Evolutionary conservation across 208 protist genomes (phyloP), one percentile per base, ranked within the genome.

Genomic region (Trypanosoma scelopori): DNA sequence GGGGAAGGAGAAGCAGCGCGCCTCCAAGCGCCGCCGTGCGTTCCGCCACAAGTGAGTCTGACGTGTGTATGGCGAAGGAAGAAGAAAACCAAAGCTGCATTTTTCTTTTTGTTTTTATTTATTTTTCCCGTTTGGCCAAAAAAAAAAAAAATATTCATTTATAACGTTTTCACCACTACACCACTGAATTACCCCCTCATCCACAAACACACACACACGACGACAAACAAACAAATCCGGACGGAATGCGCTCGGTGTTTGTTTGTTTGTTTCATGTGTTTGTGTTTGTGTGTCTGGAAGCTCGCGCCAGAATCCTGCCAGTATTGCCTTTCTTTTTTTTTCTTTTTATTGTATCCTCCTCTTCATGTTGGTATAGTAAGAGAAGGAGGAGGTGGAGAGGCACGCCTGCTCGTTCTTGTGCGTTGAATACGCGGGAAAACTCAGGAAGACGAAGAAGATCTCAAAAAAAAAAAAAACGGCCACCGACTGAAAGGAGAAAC

Each of bases 1-100:
- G 91, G n/a, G n/a, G n/a, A 91, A 91, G 84, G 98, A 99, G 89
- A 87, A 79, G 64, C 95, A 91, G 45, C 94, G 97, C 76, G 95
- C 96, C 64, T 86, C 55, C 32, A 49, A 20, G 0, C 55, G 65
- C 48, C 48, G 55, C 35, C 57, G 56, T 25, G 55, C 65, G 7
- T 71, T 71, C 65, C 65, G 65, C 42, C 65, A 71, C 57, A 71
- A 71, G 65, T 71, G 64, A 56, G 35, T 28, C 32, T 37, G 32
- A 37, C 32, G 13, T 9, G 27, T 6, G 18, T 23, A 45, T 57
- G 6, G 50, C 46, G 57, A 49, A 42, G 23, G 16, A 32, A 30
- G 30, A 20, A 52, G 11, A 15, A 32, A 22, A 67, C 22, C 37
- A 60, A 49, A 53, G 30, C 30, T 46, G 50, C 22, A 43, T 51